phyloP scores from a whole-genome alignment of 306 rosid genomes.

The Sicyos edulis region DNA sequence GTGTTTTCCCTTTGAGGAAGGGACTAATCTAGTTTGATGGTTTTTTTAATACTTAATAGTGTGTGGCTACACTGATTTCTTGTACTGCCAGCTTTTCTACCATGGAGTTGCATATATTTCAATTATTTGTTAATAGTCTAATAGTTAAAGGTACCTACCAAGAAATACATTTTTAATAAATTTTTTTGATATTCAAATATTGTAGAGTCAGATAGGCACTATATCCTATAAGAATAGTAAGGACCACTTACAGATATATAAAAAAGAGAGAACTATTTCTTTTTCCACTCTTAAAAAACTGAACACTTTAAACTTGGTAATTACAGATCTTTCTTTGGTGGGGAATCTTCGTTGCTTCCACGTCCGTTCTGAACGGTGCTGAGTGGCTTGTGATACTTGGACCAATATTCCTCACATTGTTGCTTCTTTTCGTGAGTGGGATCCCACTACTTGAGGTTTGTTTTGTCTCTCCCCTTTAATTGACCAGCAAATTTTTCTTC shows the following conservation, averaged over 20 bases:
- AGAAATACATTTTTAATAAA: too few species aligned
- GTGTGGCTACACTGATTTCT: background rate
- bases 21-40: background rate
- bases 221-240: too few species aligned
- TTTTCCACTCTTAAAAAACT: background rate
- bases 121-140: background rate
- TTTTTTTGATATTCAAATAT: too few species aligned
- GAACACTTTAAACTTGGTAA: constrained; percentile 25
- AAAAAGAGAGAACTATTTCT: background rate
- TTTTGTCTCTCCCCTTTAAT: constrained; percentile 21
- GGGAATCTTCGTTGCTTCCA: constrained; percentile 88
- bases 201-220: too few species aligned
- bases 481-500: constrained; percentile 12
- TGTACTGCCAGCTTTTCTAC: background rate
- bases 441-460: constrained; percentile 90
- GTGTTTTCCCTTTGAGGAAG: background rate
- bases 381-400: constrained; percentile 91
- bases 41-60: background rate
- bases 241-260: too few species aligned
- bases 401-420: constrained; percentile 67
- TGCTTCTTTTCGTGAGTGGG: constrained; percentile 97
- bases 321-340: constrained; percentile 88
- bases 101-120: background rate
- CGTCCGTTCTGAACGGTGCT: constrained; percentile 60
- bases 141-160: too few species aligned